phyloP scores from a whole-genome alignment of 2,329 filamentous ascomycete genomes.

The Sporothrix pseudoabietina region DNA sequence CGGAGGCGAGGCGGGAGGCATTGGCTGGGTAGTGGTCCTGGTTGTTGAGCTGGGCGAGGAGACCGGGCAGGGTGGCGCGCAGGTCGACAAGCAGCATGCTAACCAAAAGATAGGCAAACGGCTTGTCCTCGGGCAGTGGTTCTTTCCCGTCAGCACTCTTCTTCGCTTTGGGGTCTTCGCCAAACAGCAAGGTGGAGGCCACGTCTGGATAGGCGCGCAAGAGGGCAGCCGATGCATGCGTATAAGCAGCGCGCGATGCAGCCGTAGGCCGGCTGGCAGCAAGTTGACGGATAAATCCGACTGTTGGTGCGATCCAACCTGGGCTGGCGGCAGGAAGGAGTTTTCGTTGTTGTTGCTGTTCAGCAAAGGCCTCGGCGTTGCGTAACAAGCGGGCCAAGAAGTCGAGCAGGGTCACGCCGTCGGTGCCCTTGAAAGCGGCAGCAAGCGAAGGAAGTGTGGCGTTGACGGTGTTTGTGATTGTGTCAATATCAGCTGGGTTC shows the following conservation, averaged over 20 bases:
- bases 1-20: conserved; percentile 59
- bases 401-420: conserved; percentile 60
- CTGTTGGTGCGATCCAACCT: conserved; percentile 55
- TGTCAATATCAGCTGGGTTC: conserved; percentile 29
- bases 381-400: conserved; percentile 59
- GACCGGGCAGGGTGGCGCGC: conserved; percentile 61
- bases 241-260: conserved; percentile 60
- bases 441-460: conserved; percentile 52
- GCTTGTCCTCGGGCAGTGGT: conserved; percentile 45
- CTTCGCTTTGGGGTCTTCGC: conserved; percentile 39
- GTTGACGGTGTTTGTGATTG: conserved; percentile 49
- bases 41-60: conserved; percentile 61
- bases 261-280: conserved; percentile 58
- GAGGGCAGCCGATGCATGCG: conserved; percentile 59
- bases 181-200: conserved; percentile 56
- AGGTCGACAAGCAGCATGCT: conserved; percentile 68
- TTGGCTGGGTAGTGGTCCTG: conserved; percentile 52
- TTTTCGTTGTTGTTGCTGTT: conserved; percentile 36
- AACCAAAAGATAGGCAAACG: conserved; percentile 64
- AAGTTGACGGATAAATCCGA: conserved; percentile 55
- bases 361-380: conserved; percentile 41
- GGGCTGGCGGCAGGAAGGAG: conserved; percentile 39
- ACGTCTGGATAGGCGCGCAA: conserved; percentile 56
- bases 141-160: not conserved
- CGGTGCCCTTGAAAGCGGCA: conserved; percentile 59